phyloP scores from a whole-genome alignment of 495 filamentous ascomycete species.

The Antarctomyces pellizariae region DNA sequence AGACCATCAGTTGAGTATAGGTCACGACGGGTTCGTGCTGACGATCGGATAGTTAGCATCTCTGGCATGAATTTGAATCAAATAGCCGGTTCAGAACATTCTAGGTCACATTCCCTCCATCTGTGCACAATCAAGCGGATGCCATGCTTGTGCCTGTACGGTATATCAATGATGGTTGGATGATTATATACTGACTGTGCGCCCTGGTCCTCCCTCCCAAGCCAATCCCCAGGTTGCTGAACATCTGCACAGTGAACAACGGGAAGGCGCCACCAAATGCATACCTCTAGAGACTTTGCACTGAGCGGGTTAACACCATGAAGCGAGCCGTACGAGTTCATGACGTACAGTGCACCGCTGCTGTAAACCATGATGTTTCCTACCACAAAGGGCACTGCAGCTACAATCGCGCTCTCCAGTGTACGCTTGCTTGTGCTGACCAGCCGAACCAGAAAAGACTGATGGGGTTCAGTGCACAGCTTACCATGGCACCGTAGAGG shows the following conservation, averaged over 20 bases:
- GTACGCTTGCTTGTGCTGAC: slow-evolving; percentile 3
- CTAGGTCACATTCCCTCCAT: too few species aligned
- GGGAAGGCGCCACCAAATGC: slow-evolving; percentile 71
- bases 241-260: slow-evolving; percentile 62
- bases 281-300: slow-evolving; percentile 43
- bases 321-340: slow-evolving; percentile 53
- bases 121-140: too few species aligned
- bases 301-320: slow-evolving; percentile 59
- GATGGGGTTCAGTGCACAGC: slow-evolving; percentile 7
- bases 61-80: too few species aligned
- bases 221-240: slow-evolving; percentile 48
- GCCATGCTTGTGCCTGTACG: too few species aligned
- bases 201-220: slow-evolving; percentile 36
- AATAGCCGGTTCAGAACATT: too few species aligned
- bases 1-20: too few species aligned
- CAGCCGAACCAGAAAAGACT: slow-evolving; percentile 7
- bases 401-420: slow-evolving; percentile 8
- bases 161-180: not conserved
- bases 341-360: slow-evolving; percentile 22
- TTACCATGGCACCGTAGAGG: slow-evolving; percentile 9
- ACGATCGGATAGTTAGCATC: too few species aligned
- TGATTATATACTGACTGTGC: not conserved
- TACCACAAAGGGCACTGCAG: slow-evolving; percentile 11
- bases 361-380: not conserved
- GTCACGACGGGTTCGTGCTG: too few species aligned